Evolutionary conservation across 2,329 filamentous ascomycete species (phyloP), one percentile per base, ranked within the genome.

Genomic region (Ophiostoma angusticollis): DNA sequence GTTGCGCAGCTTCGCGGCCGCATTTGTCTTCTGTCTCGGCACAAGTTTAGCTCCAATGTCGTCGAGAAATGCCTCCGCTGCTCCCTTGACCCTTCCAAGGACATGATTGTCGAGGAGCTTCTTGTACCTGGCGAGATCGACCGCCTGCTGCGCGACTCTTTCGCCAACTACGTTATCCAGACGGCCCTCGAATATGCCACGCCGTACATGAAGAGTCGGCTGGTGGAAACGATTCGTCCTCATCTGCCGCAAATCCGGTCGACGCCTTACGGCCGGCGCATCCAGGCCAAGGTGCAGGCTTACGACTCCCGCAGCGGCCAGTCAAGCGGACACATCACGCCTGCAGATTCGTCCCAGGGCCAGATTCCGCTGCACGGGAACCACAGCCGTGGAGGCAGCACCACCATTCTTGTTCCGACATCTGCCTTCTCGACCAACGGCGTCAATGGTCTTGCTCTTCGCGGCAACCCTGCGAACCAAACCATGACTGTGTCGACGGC

Each of bases 41-140:
- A 98, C 66, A 98, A 98, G 63, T 98, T 98, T 66, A 95, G 86
- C 64, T 96, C 91, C 53, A 98, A 98, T 52, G 91, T 98, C 42
- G 89, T 98, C 47, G 91, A 98, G 66, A 98, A 98, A 59, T 87
- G 83, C 52, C 65, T 96, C 43, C 85, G 91, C 41, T 93, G 85
- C 55, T 80, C 87, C 25, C 76, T 82, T 44, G 67, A 76, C 18
- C 66, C 72, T 9, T 81, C 81, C 37, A 86, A 81, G 56, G 80
- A 85, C 50, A 69, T 79, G 58, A 79, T 98, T 61, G 80, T 95
- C 42, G 74, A 82, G 25, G 91, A 96, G 63, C 79, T 98, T 54
- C 67, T 79, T 41, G 54, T 63, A 8, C 72, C 79, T 3, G 70
- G 70, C 42, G 85, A 94, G 61, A 80, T 96, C 45, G 86, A 95